phyloP scores from a whole-genome alignment of 192 early-diverging fungal species.

The Backusella tarrabulga region DNA sequence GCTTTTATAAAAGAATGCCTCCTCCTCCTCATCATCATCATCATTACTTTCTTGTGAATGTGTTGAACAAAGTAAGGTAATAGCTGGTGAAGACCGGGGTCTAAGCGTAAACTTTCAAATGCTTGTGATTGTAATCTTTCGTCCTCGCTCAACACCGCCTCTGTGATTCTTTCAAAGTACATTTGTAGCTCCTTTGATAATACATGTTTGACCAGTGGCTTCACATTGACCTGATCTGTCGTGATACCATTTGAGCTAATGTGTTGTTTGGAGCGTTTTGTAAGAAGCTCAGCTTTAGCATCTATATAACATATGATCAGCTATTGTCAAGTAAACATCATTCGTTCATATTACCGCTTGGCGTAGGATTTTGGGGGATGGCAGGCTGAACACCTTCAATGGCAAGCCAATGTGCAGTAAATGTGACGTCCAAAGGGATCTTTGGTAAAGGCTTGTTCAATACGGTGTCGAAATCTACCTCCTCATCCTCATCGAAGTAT shows the following conservation, averaged over 20 bases:
- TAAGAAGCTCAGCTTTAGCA: constrained; percentile 52
- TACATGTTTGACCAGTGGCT: constrained; percentile 84
- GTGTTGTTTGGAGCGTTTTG: constrained; percentile 42
- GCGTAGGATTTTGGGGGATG: constrained; percentile 93
- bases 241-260: constrained; percentile 18
- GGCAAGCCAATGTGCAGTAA: constrained; percentile 97
- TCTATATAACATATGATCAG: constrained; percentile 22
- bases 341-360: constrained; percentile 43
- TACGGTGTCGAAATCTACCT: constrained; percentile 88
- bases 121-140: constrained; percentile 69
- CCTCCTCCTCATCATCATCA: not conserved
- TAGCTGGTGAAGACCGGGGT: constrained; percentile 93
- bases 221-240: constrained; percentile 48
- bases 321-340: not conserved
- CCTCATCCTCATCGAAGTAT: constrained; percentile 93
- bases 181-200: constrained; percentile 92
- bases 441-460: constrained; percentile 84
- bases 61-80: constrained; percentile 95
- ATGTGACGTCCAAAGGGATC: constrained; percentile 86
- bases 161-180: constrained; percentile 92
- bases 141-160: constrained; percentile 67
- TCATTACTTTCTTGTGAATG: constrained; percentile 69
- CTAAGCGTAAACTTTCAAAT: constrained; percentile 77
- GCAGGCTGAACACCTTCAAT: constrained; percentile 99
- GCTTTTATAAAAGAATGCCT: not conserved